These are phyloP conservation scores for Ophiobolus disseminans DNA, from an alignment of 2,329 filamentous ascomycete species.

Conservation along the genomic window DNA sequence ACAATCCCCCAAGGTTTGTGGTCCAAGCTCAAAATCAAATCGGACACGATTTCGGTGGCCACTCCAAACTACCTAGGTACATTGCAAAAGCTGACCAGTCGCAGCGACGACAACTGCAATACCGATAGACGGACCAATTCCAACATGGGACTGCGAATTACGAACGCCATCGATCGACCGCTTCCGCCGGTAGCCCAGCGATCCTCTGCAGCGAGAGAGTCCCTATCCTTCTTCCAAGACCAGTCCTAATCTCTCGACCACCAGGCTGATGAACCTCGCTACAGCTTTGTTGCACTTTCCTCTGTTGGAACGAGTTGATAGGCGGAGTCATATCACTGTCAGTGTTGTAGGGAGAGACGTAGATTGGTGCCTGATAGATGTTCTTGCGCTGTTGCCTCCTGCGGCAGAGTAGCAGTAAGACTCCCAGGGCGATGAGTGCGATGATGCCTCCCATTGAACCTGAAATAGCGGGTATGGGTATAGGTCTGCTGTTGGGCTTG, in stretches of 20 bases:
- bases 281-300: slow-evolving; percentile 1
- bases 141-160: too few relatives aligned
- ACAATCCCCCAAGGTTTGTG: too few relatives aligned
- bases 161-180: too few relatives aligned
- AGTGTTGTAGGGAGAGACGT: slow-evolving; percentile 28
- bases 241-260: slow-evolving; percentile 7
- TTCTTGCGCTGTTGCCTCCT: slow-evolving; percentile 21
- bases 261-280: slow-evolving; percentile 12
- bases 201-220: not conserved
- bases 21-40: too few relatives aligned
- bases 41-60: too few relatives aligned
- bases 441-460: slow-evolving; percentile 32
- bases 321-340: slow-evolving; percentile 32
- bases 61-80: too few relatives aligned
- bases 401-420: slow-evolving; percentile 19
- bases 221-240: not conserved
- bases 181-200: slow-evolving; percentile 16
- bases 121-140: too few relatives aligned
- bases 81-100: too few relatives aligned
- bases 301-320: slow-evolving; percentile 6
- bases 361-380: slow-evolving; percentile 27
- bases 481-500: not conserved
- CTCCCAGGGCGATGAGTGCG: slow-evolving; percentile 10
- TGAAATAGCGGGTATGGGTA: slow-evolving; percentile 26
- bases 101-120: too few relatives aligned